Percentiles rank a stretch among this genome's conserved stretches.
Evolutionary conservation across 352 stramenopile genomes (phyloP).

Genomic region (Pythium sukuiense): DNA sequence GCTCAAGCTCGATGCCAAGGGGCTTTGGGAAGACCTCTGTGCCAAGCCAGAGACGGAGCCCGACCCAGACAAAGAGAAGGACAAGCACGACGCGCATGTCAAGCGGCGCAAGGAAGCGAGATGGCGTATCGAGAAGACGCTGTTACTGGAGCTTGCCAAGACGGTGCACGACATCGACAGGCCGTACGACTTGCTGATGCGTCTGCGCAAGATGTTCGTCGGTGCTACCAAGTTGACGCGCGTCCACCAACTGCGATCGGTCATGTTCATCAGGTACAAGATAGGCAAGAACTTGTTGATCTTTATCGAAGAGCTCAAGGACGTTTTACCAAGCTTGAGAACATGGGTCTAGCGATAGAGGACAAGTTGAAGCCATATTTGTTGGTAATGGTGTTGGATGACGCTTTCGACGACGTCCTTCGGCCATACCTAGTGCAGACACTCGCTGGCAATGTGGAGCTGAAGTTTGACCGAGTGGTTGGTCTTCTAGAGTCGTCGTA

Average conservation of each 20-base stretch:
- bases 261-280: slow-evolving; percentile 14
- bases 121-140: slow-evolving; percentile 18
- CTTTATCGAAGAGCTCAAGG: slow-evolving; percentile 17
- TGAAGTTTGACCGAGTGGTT: slow-evolving; percentile 4
- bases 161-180: slow-evolving; percentile 2
- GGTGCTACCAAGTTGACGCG: slow-evolving; percentile 7
- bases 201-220: slow-evolving; percentile 14
- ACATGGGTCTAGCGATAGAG: slow-evolving; percentile 12
- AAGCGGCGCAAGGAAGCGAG: slow-evolving; percentile 8
- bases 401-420: slow-evolving; percentile 7
- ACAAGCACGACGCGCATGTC: slow-evolving; percentile 7
- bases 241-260: slow-evolving; percentile 7
- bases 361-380: slow-evolving; percentile 12
- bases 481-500: slow-evolving; percentile 14
- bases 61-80: neutral
- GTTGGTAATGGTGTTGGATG: slow-evolving; percentile 16
- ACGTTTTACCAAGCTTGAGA: slow-evolving; percentile 11
- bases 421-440: slow-evolving; percentile 12
- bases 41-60: slow-evolving; percentile 8
- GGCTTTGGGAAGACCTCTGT: slow-evolving; percentile 18
- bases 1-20: slow-evolving; percentile 14
- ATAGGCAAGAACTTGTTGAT: slow-evolving; percentile 12
- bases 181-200: slow-evolving; percentile 5
- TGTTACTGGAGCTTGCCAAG: slow-evolving; percentile 8
- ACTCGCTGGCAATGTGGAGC: neutral